Evolutionary conservation across 106 monocot genomes (phyloP).

Genomic region (Dendrobium officinale): DNA sequence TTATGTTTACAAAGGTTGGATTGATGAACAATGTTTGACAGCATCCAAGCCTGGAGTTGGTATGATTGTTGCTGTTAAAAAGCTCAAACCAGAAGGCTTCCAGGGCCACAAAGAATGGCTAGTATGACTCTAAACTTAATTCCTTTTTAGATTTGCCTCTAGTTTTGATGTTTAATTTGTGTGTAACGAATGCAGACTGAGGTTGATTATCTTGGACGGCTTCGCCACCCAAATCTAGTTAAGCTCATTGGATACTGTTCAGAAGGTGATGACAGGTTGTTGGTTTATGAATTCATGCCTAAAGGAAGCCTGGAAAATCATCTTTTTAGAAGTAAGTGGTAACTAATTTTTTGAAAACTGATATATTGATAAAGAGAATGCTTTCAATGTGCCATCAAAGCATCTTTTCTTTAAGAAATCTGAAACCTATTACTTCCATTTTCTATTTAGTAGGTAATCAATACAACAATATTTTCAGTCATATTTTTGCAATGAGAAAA

Average conservation of each 20-base stretch:
- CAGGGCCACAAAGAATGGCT: constrained; percentile 98
- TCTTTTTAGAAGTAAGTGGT: constrained; percentile 70
- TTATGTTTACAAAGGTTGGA: constrained; percentile 88
- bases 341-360: background rate
- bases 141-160: background rate
- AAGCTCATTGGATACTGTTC: constrained; percentile 86
- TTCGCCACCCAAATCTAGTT: constrained; percentile 82
- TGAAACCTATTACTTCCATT: background rate
- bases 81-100: constrained; percentile 87
- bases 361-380: background rate
- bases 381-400: background rate
- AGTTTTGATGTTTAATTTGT: background rate
- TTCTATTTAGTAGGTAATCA: background rate
- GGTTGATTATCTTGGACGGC: constrained; percentile 83
- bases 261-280: constrained; percentile 71
- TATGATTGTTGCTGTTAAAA: constrained; percentile 83
- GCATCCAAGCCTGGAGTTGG: constrained; percentile 67
- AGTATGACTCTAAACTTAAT: constrained; percentile 24
- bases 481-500: too few species aligned
- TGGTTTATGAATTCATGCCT: constrained; percentile 90
- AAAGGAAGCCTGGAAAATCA: constrained; percentile 96
- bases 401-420: background rate
- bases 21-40: constrained; percentile 54
- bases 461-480: too few species aligned
- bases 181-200: constrained; percentile 50